Evolutionary conservation across 148 eudicot genomes (phyloP), one percentile per base, ranked within the genome.

Genomic region (Hydrangea macrophylla): DNA sequence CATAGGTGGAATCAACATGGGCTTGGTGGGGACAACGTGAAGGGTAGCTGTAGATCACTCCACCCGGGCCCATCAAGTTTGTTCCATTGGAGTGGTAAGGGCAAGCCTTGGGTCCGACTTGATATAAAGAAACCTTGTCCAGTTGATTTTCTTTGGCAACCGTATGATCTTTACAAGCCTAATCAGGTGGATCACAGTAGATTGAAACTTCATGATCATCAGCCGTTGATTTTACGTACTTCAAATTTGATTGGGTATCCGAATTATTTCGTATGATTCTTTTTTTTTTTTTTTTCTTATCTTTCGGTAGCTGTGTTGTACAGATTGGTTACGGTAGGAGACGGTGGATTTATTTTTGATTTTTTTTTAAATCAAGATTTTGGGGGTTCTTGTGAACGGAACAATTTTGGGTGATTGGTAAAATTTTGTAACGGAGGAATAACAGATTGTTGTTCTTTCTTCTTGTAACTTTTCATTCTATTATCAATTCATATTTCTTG

Each of bases 41-140:
- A 73, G 3, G 95, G 95, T 0, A 76, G 81, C 9, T 89, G 95
- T 44, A 45, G 95, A 44, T 40, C 75, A 5, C 31, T 89, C 44
- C 91, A 89, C 28, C 81, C 89, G 4, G 95, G 95, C 18, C 91
- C 95, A 53, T 89, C 84, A 5, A 89, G 95, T 30, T 73, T 89
- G 78, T 24, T 89, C 33, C 95, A 89, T 59, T 89, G 95, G 95
- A 80, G 85, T 1, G 95, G 95, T 0, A 86, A 86, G 23, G 95
- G 95, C 1, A 89, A 89, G 70, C 95, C 95, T 0, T 89, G 95
- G 95, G 87, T 82, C 1, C 33, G 95, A 17, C 73, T 89, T 0
- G 95, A 89, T 57, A 75, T 45, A 36, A 62, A 62, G 37, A 60
- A 60, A 22, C 76, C 91, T 0, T 89, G 95, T 75, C 87, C 91